Percentiles rank a stretch among this genome's conserved stretches.
Conservation (phyloP, 345 rosid genomes). For the Gossypium rotundifolium region DNA sequence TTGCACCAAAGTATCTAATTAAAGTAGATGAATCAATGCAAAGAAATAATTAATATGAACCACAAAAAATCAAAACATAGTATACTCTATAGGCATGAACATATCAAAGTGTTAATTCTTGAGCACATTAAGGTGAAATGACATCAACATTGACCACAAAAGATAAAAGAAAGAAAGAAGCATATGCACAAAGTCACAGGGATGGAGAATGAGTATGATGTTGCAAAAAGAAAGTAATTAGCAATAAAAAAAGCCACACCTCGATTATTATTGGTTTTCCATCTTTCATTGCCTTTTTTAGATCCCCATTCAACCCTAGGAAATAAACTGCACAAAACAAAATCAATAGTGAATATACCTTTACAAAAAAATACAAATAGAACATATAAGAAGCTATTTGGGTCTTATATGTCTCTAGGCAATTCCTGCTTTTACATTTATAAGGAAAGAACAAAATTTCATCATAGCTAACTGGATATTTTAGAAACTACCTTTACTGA, state of each 20-base stretch:
- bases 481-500: too few relatives aligned
- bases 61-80: not conserved
- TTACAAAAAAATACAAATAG: not conserved
- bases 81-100: not conserved
- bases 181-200: not conserved
- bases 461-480: too few relatives aligned
- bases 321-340: constrained; percentile 18
- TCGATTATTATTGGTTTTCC: constrained; percentile 97
- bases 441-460: too few relatives aligned
- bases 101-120: not conserved
- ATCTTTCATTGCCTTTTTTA: constrained; percentile 99
- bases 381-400: constrained; percentile 3
- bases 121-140: not conserved
- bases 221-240: not conserved
- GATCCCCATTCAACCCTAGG: constrained; percentile 93
- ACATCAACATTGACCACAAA: not conserved
- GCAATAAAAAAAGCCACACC: constrained; percentile 31
- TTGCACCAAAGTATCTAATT: not conserved
- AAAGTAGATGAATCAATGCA: not conserved
- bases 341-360: not conserved
- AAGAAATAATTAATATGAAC: not conserved
- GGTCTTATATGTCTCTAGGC: not conserved
- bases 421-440: not conserved
- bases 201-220: not conserved
- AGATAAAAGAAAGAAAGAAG: not conserved